A percentile compares a stretch with the other conserved stretches of the same genome.
These are phyloP conservation scores for Holtermanniella nyarrowii DNA, from an alignment of 768 basidiomycete species.

Conservation along the genomic window DNA sequence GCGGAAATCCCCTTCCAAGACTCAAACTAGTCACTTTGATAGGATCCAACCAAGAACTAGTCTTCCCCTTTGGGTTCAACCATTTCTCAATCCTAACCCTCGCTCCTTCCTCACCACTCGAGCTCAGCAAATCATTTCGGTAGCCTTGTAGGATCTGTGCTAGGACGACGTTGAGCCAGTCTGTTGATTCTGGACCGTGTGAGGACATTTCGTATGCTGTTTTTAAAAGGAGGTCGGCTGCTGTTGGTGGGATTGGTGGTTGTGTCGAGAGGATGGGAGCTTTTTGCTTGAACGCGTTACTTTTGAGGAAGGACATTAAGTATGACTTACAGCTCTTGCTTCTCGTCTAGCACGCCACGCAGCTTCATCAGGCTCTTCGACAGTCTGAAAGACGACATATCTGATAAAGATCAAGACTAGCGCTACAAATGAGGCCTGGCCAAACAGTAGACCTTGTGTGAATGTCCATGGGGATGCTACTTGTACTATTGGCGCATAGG, in stretches of 20 bases:
- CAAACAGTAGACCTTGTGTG: constrained; percentile 86
- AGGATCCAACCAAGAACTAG: constrained; percentile 52
- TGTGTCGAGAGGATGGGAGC: constrained; percentile 19
- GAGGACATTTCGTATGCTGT: constrained; percentile 43
- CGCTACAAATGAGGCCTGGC: constrained; percentile 76
- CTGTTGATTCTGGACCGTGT: constrained; percentile 58
- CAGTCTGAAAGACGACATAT: constrained; percentile 70
- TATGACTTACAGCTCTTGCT: constrained; percentile 22
- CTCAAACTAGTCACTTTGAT: constrained; percentile 77
- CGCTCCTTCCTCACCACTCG: constrained; percentile 73
- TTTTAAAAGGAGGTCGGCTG: constrained; percentile 36
- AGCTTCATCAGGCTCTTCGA: constrained; percentile 49
- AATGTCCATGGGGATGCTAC: constrained; percentile 54
- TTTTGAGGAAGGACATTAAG: background rate
- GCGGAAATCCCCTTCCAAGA: constrained; percentile 70
- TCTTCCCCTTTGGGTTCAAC: constrained; percentile 62
- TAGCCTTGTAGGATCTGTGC: constrained; percentile 63
- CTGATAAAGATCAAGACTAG: constrained; percentile 72
- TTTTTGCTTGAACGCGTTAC: background rate
- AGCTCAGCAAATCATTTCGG: constrained; percentile 56
- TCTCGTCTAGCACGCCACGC: constrained; percentile 18
- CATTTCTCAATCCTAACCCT: constrained; percentile 68
- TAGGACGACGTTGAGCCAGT: constrained; percentile 82
- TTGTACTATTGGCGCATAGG: too few species aligned
- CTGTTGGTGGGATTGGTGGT: constrained; percentile 28